Evolutionary conservation across 1,284 basidiomycete genomes (phyloP), one percentile per base, ranked within the genome.

Genomic region (Moesziomyces aphidis): DNA sequence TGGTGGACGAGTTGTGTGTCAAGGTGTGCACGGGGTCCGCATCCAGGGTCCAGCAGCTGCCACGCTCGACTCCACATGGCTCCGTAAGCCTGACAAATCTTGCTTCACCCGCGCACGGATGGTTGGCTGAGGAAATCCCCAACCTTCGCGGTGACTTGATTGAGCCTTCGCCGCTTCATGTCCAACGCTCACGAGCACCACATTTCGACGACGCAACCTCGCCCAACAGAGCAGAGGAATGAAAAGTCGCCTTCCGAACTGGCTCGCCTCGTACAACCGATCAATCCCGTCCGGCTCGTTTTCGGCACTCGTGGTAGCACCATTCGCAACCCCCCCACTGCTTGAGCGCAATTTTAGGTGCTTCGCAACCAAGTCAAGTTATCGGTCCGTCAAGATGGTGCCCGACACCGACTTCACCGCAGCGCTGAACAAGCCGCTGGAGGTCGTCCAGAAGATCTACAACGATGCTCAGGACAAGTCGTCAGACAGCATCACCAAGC

Each of bases 351-450:
- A 4, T 26, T n/a, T 13, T 23, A 26, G 46, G 13, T 23, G 28
- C 52, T 57, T 47, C 46, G 56, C 43, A 22, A 42, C 57, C 13
- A 45, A 50, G 0, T n/a, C 28, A 6, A 7, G 1, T 34, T 11
- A 34, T 34, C 43, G 5, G 22, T 39, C 55, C n/a, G 24, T 21
- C 54, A 76, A 53, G 5, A 77, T 77, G 75, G 71, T 77, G 7
- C 75, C 75, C 21, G 67, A 77, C 36, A 77, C 71, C 17, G 67
- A 77, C 49, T 77, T 77, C 59, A 64, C 63, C n/a, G 36, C 23
- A 21, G 75, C 75, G 11, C 58, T 77, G n/a, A 65, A 43, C n/a
- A 67, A 65, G 47, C 75, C 75, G 4, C 61, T 70, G 48, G 64
- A 73, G 23, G 61, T 71, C 15, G 61, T 77, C 10, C 75, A 77